Evolutionary conservation across 805 yeast species (phyloP).

Genomic region (Candida insectalens): DNA sequence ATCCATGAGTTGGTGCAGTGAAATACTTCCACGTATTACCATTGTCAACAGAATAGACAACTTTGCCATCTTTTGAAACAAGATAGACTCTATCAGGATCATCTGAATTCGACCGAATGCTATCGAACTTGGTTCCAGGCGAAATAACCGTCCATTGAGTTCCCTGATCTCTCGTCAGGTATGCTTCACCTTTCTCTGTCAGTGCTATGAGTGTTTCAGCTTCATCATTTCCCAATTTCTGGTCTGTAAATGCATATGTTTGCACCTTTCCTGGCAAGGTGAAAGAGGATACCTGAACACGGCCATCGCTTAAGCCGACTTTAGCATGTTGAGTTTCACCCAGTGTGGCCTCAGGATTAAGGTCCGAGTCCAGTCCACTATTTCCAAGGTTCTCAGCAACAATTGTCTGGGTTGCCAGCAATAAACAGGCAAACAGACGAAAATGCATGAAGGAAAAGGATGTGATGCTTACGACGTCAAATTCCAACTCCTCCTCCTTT

Average conservation of each 20-base stretch:
- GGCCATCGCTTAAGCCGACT: constrained; percentile 28
- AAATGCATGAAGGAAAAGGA: too few relatives aligned
- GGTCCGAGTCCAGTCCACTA: too few relatives aligned
- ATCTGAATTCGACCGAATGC: constrained; percentile 46
- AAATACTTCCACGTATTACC: constrained; percentile 49
- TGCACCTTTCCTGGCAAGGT: constrained; percentile 44
- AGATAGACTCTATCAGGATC: constrained; percentile 44
- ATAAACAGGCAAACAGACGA: too few relatives aligned
- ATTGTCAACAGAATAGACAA: constrained; percentile 58
- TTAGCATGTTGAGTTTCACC: constrained; percentile 24
- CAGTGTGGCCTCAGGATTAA: constrained; percentile 24
- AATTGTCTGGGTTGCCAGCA: too few relatives aligned
- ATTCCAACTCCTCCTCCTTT: too few relatives aligned
- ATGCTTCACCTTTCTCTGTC: constrained; percentile 45
- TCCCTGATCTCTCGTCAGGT: constrained; percentile 68
- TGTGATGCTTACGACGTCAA: too few relatives aligned
- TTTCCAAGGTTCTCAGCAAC: too few relatives aligned
- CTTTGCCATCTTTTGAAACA: constrained; percentile 33
- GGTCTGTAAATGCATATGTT: constrained; percentile 53
- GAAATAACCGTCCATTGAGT: constrained; percentile 38
- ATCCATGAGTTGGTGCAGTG: constrained; percentile 42
- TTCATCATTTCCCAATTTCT: constrained; percentile 26
- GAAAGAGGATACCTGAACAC: constrained; percentile 32
- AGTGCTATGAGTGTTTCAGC: constrained; percentile 59
- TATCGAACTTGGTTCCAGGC: constrained; percentile 35